phyloP scores from a whole-genome alignment of 192 early-diverging fungal genomes.

The Backusella australiensis region DNA sequence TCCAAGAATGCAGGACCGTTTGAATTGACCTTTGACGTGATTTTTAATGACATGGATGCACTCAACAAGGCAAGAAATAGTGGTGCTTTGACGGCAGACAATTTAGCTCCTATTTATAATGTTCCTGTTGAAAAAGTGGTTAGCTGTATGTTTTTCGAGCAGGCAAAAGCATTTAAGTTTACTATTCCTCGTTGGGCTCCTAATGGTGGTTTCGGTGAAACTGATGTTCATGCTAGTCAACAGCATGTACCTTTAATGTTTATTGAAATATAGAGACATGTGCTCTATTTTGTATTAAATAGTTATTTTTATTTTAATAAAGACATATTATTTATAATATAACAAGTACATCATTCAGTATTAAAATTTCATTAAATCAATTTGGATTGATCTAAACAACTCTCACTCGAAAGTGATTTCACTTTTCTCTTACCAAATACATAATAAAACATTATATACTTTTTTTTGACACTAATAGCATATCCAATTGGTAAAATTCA shows the following conservation, averaged over 20 bases:
- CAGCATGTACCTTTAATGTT: conserved; percentile 23
- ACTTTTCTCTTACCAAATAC: too few relatives aligned
- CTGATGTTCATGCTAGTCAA: conserved; percentile 18
- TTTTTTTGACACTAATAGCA: too few relatives aligned
- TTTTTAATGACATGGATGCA: conserved; percentile 4
- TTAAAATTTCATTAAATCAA: too few relatives aligned
- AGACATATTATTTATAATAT: too few relatives aligned
- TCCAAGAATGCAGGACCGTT: conserved; percentile 24
- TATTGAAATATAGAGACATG: conserved; percentile 25
- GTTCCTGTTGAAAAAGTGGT: background rate
- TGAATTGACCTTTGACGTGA: conserved; percentile 19
- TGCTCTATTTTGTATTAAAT: background rate
- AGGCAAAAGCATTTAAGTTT: conserved; percentile 21
- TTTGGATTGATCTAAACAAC: too few relatives aligned
- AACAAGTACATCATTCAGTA: too few relatives aligned
- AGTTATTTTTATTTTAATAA: too few relatives aligned
- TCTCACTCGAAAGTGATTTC: too few relatives aligned
- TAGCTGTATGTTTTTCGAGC: conserved; percentile 20
- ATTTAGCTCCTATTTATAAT: conserved; percentile 14
- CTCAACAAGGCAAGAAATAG: conserved; percentile 4
- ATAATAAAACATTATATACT: too few relatives aligned
- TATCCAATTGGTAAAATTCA: background rate
- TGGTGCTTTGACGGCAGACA: background rate
- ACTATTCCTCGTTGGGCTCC: conserved; percentile 19
- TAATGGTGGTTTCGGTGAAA: conserved; percentile 24